Conservation (phyloP, 441 rosid species). For the Brassica hybrid region DNA sequence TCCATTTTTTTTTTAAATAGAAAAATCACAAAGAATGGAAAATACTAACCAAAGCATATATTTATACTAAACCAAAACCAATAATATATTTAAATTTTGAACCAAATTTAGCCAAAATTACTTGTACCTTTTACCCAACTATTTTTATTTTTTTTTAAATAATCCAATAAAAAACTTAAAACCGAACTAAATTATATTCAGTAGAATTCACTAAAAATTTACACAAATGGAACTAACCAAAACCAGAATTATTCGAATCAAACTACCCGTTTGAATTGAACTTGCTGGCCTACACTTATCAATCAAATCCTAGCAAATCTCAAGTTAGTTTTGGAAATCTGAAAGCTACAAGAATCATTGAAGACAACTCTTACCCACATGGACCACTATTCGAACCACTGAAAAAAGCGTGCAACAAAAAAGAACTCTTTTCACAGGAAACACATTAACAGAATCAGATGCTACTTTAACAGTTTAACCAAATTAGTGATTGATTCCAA, state of each 20-base stretch:
- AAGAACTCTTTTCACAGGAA: neutral
- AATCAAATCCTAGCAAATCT: slow-evolving; percentile 1
- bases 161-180: neutral
- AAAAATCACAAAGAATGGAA: neutral
- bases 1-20: neutral
- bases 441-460: slow-evolving; percentile 25
- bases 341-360: slow-evolving; percentile 40
- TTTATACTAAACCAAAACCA: neutral
- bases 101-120: neutral
- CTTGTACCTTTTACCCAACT: neutral
- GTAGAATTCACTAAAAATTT: neutral
- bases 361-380: slow-evolving; percentile 23
- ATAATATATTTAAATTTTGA: neutral
- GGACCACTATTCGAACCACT: slow-evolving; percentile 12
- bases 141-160: no score
- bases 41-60: neutral
- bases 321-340: slow-evolving; percentile 1
- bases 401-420: slow-evolving; percentile 1
- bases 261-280: neutral
- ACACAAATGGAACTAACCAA: neutral
- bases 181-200: neutral
- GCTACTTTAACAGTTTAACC: slow-evolving; percentile 8
- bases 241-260: neutral
- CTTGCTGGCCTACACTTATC: neutral
- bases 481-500: slow-evolving; percentile 8